Evolutionary conservation across 1,139 yeast genomes (phyloP), one percentile per base, ranked within the genome.

Genomic region (Entelexis paramagnoliae): DNA sequence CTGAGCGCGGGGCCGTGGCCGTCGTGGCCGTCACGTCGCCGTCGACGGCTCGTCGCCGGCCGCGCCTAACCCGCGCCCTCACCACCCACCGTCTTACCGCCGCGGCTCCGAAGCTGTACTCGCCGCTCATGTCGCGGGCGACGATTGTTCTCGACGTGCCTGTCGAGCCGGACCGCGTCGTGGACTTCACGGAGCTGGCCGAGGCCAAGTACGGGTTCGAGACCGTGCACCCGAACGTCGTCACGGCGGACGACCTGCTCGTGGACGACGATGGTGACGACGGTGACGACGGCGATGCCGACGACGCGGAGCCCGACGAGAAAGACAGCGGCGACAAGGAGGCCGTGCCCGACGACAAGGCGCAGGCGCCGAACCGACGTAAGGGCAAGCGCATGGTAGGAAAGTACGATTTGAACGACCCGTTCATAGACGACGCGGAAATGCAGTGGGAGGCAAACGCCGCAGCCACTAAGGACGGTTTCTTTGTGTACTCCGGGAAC

Each of bases 351-450:
- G 66, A 59, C 34, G 73, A 71, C 4, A 71, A 68, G 30, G 41
- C 49, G 58, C 63, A 52, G 58, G 58, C 48, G 36, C 54, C 29
- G 33, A 40, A 19, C 36, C 46, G 16, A 45, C 43, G 64, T 64
- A 71, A 66, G 57, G 73, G 64, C 60, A 50, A 64, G 59, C 42
- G 57, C 28, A 64, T 61, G 16, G 68, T 67, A 48, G 96, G 96
- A 9, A 88, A 87, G 63, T 93, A 93, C 66, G 98, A 93, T 64
- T 74, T 79, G 51, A 82, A 85, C 56, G 99, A 93, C 68, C 98
- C 98, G 1, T 93, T 93, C 63, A 91, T 93, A 56, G 99, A 93
- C 68, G 98, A 93, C 66, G 78, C 85, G 28, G 99, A 91, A 67
- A 72, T 88, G 62, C 78, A 80, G 56, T 85, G 93, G 85, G 97